Base-by-base conservation (phyloP, 768 basidiomycete species). In the Chiua virens region DNA sequence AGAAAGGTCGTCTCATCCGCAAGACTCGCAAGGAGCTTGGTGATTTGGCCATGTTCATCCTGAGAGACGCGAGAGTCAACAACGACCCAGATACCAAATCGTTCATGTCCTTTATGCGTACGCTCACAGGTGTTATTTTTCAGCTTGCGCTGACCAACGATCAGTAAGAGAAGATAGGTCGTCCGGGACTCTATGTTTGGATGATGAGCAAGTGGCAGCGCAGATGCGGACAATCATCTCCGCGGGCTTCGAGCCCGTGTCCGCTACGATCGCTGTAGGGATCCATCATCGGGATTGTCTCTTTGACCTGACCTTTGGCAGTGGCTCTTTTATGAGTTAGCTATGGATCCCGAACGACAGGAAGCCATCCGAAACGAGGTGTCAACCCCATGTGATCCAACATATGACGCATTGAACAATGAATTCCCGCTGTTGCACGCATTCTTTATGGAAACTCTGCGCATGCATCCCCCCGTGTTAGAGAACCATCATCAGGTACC, bases 251-350 rank as follows among this genome's bases (percentile, higher is more conserved):
- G 72, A 73, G 49, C 63, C 72, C 35, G 67, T 72, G n/a, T 69
- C 71, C 41, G 65, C 67, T n/a, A 63, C 64, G 20, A 66, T 73
- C 15, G 50, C 64, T n/a, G 72, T 73, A 54, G 57, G 69, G 21
- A 30, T 18, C 4, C 49, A 25, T 38, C 37, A 30, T 25, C 18
- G 11, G 30, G 42, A 37, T 45, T 41, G 38, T 47, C 18, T 49
- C 20, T 48, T 30, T 38, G 38, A 57, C 37, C 54, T 42, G 15
- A 54, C 20, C 35, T 22, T 50, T 22, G 47, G 14, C 51, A 84
- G 83, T 88, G 87, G 86, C 71, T 80, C 40, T 66, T 87, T 11
- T 86, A 86, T 54, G 81, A 84, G 56, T 74, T 89, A 23, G 73
- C 83, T 20, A 68, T 66, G 21, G 66, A 84, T 60, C 73, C 74